A percentile compares a stretch with the other conserved stretches of the same genome.
phyloP scores from a whole-genome alignment of 768 basidiomycete genomes.

The Tylopilus felleus region DNA sequence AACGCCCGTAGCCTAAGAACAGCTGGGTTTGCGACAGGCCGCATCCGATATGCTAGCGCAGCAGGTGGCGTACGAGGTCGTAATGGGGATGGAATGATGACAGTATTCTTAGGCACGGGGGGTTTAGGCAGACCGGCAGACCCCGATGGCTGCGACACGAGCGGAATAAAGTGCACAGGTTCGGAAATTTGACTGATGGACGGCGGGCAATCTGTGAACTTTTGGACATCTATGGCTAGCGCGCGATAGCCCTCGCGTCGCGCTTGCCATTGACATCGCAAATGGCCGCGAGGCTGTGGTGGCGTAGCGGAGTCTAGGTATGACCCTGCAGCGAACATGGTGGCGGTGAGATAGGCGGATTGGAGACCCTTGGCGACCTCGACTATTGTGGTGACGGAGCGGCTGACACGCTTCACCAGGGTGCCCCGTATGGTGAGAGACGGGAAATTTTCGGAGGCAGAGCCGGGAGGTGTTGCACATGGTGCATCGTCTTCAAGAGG shows the following conservation, averaged over 20 bases:
- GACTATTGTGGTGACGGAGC: slow-evolving; percentile 42
- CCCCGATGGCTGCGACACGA: slow-evolving; percentile 34
- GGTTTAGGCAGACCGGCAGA: slow-evolving; percentile 26
- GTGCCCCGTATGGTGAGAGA: slow-evolving; percentile 8
- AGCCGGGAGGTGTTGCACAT: slow-evolving; percentile 5
- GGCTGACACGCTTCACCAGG: slow-evolving; percentile 30
- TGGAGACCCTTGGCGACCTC: slow-evolving; percentile 57
- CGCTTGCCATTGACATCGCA: slow-evolving; percentile 12
- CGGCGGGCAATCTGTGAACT: slow-evolving; percentile 32
- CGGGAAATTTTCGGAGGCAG: background rate
- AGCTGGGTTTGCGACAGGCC: slow-evolving; percentile 59
- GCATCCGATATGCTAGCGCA: slow-evolving; percentile 42
- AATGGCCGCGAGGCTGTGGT: slow-evolving; percentile 14
- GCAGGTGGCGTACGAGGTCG: slow-evolving; percentile 36
- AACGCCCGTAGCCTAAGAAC: slow-evolving; percentile 58
- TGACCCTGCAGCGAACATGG: slow-evolving; percentile 44
- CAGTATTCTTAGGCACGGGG: slow-evolving; percentile 33
- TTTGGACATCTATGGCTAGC: slow-evolving; percentile 39
- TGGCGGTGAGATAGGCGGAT: slow-evolving; percentile 52
- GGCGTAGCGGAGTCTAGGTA: slow-evolving; percentile 13
- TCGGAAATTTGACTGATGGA: slow-evolving; percentile 14
- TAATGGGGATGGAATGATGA: slow-evolving; percentile 41
- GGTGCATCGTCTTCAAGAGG: slow-evolving; percentile 19
- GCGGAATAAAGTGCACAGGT: slow-evolving; percentile 41
- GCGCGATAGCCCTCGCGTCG: slow-evolving; percentile 44